These are phyloP conservation scores for Begonia loranthoides DNA, from an alignment of 306 rosid species.

Conservation along the genomic window DNA sequence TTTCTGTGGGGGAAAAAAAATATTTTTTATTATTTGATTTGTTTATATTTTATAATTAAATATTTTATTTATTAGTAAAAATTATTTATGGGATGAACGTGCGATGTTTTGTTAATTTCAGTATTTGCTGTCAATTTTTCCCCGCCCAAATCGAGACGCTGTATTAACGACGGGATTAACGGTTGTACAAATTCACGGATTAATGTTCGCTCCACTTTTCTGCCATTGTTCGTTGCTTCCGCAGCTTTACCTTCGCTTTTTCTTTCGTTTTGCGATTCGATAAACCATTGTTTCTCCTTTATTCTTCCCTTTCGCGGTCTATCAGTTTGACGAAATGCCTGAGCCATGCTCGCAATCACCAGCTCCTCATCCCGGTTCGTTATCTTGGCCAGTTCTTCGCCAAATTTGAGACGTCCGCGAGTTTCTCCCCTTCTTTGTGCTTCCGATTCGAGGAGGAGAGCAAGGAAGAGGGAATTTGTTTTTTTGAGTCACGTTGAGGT, in stretches of 20 bases:
- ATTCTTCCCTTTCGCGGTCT: not conserved
- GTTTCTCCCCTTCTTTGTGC: constrained; percentile 13
- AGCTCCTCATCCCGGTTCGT: constrained; percentile 6
- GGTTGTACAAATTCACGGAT: not conserved
- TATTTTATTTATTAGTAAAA: too few species aligned
- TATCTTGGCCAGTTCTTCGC: constrained; percentile 8
- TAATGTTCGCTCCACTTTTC: constrained; percentile 3
- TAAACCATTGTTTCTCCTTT: not conserved
- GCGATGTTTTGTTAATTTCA: too few species aligned
- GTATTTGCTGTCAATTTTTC: too few species aligned
- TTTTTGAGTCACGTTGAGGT: constrained; percentile 7
- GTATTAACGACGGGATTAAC: too few species aligned
- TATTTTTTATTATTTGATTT: too few species aligned
- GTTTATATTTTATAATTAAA: too few species aligned
- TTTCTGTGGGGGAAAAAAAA: too few species aligned
- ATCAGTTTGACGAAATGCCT: constrained; percentile 70
- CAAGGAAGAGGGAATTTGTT: constrained; percentile 4
- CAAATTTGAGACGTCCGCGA: constrained; percentile 4
- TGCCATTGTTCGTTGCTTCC: constrained; percentile 16
- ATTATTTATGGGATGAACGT: too few species aligned
- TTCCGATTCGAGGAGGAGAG: constrained; percentile 4
- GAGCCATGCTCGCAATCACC: constrained; percentile 54
- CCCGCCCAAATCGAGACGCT: too few species aligned
- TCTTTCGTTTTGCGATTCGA: not conserved
- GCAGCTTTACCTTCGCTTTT: not conserved